Evolutionary conservation across 495 filamentous ascomycete species (phyloP).

Genomic region (Mytilinidion resinicola): DNA sequence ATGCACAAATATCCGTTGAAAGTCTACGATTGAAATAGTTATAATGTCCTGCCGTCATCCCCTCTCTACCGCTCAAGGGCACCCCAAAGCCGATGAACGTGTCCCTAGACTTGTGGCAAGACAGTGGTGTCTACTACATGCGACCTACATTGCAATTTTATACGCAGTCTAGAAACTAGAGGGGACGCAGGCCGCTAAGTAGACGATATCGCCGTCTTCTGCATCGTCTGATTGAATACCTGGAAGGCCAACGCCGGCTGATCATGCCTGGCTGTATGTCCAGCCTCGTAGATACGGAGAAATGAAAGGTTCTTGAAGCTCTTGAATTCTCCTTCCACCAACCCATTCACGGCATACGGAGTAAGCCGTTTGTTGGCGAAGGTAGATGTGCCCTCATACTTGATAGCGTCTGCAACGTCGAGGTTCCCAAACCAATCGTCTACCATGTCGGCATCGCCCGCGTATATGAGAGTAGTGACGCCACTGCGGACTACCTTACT

Average conservation of each 20-base stretch:
- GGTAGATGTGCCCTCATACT: slow-evolving; percentile 27
- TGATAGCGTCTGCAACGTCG: slow-evolving; percentile 39
- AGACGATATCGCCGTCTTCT: slow-evolving; percentile 32
- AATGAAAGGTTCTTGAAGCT: slow-evolving; percentile 46
- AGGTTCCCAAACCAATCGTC: slow-evolving; percentile 50
- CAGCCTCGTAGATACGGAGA: slow-evolving; percentile 47
- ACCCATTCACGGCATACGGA: slow-evolving; percentile 46
- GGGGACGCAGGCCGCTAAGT: slow-evolving; percentile 23
- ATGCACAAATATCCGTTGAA: no score
- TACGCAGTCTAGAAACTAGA: no score
- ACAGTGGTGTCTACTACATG: no score
- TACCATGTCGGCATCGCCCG: slow-evolving; percentile 46
- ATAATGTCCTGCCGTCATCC: no score
- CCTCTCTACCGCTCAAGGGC: no score
- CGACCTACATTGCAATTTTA: no score
- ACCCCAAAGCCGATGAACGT: no score
- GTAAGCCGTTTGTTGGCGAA: slow-evolving; percentile 39
- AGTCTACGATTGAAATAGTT: no score
- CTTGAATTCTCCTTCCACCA: slow-evolving; percentile 46
- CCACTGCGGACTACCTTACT: slow-evolving; percentile 44
- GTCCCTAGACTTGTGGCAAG: no score
- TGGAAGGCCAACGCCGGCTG: slow-evolving; percentile 46
- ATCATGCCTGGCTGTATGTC: slow-evolving; percentile 49
- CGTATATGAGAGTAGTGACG: slow-evolving; percentile 48
- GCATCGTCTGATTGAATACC: slow-evolving; percentile 49